These are phyloP conservation scores for Multifurca ochricompacta DNA, from an alignment of 768 basidiomycete genomes.

Conservation along the genomic window DNA sequence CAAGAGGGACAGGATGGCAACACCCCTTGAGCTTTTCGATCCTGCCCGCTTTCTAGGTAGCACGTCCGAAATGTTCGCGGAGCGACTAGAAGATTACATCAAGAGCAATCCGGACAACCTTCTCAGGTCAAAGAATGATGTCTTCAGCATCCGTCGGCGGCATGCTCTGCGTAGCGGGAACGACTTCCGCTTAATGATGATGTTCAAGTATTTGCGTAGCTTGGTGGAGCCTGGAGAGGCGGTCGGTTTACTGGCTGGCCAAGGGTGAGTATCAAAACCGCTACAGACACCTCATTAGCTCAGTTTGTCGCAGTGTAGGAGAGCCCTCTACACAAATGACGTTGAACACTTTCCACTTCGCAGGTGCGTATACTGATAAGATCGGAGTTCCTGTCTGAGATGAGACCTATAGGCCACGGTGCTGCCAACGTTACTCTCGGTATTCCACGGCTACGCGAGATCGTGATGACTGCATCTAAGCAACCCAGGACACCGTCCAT, in stretches of 20 bases:
- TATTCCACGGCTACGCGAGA: conserved; percentile 97
- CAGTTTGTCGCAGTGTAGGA: conserved; percentile 57
- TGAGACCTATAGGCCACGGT: conserved; percentile 67
- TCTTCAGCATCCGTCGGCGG: conserved; percentile 37
- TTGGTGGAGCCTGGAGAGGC: conserved; percentile 97
- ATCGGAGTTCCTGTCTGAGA: conserved; percentile 5
- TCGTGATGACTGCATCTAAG: conserved; percentile 96
- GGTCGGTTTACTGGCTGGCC: conserved; percentile 93
- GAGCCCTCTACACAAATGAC: conserved; percentile 99
- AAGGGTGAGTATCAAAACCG: conserved; percentile 60
- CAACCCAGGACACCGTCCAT: conserved; percentile 98
- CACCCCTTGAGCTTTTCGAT: conserved; percentile 65
- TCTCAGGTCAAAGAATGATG: conserved; percentile 37
- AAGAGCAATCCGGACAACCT: conserved; percentile 59
- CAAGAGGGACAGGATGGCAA: conserved; percentile 56
- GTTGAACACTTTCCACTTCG: conserved; percentile 98
- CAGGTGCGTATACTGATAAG: conserved; percentile 46
- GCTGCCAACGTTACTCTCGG: conserved; percentile 98
- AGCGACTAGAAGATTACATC: conserved; percentile 70
- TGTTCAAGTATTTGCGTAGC: conserved; percentile 88
- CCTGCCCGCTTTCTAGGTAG: conserved; percentile 79
- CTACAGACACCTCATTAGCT: background rate
- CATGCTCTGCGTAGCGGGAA: conserved; percentile 40
- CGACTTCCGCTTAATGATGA: conserved; percentile 77
- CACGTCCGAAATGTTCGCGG: conserved; percentile 88